Conservation (phyloP, 2,329 filamentous ascomycete species). For the Microdochium nivale region DNA sequence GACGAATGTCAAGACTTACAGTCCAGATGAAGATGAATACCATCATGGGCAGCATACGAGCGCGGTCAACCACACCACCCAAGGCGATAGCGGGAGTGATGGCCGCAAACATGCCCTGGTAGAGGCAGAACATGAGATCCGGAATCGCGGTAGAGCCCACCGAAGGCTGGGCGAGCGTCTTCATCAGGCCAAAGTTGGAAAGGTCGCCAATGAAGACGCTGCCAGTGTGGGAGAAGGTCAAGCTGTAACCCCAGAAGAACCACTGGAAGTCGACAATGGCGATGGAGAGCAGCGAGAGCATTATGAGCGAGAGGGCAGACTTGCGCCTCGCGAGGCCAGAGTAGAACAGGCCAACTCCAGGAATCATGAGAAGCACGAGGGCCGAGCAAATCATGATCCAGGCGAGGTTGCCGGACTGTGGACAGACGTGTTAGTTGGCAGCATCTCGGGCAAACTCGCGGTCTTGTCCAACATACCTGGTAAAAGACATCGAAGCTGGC, state of each 20-base stretch:
- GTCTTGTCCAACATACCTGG: constrained; percentile 39
- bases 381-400: constrained; percentile 73
- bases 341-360: constrained; percentile 92
- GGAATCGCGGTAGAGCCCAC: constrained; percentile 65
- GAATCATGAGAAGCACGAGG: constrained; percentile 86
- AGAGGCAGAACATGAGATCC: constrained; percentile 76
- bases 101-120: constrained; percentile 82
- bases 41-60: constrained; percentile 50
- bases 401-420: constrained; percentile 68
- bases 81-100: constrained; percentile 65
- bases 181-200: constrained; percentile 71
- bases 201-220: constrained; percentile 73
- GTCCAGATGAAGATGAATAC: constrained; percentile 65
- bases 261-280: constrained; percentile 81
- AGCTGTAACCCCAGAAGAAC: constrained; percentile 93
- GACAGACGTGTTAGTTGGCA: constrained; percentile 1
- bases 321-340: constrained; percentile 83
- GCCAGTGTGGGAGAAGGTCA: constrained; percentile 75
- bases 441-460: background rate
- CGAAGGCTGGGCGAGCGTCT: constrained; percentile 68
- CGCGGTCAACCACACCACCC: constrained; percentile 52
- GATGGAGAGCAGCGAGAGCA: constrained; percentile 73
- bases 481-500: constrained; percentile 81
- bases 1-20: background rate
- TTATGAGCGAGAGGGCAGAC: constrained; percentile 79